Evolutionary conservation across 345 rosid species (phyloP).

Genomic region (Eucalyptus paniculata): DNA sequence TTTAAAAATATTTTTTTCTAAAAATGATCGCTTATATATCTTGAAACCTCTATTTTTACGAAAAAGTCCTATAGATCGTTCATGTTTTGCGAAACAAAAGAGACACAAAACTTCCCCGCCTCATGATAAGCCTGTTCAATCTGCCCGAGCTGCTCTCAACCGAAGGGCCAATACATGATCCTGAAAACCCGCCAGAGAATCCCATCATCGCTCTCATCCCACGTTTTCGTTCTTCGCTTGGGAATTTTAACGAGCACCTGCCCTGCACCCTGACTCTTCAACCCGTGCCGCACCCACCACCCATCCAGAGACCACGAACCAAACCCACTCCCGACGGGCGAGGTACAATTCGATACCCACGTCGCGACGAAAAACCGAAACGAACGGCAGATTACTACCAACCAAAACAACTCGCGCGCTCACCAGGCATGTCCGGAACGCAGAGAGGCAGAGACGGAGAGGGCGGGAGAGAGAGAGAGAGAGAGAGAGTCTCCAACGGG

Average conservation of each 20-base stretch:
- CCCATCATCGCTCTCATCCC: neutral
- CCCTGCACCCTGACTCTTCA: neutral
- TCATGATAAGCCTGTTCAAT: neutral
- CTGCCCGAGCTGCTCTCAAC: neutral
- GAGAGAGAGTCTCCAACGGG: neutral
- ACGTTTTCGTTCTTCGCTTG: neutral
- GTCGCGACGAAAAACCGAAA: neutral
- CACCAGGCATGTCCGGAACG: neutral
- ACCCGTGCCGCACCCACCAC: neutral
- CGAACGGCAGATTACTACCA: neutral
- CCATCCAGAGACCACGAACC: neutral
- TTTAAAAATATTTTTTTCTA: too few species aligned
- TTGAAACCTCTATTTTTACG: too few species aligned
- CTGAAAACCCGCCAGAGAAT: neutral
- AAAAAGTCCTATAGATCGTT: too few species aligned
- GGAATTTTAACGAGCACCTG: neutral
- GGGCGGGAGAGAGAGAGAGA: neutral
- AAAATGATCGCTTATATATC: too few species aligned
- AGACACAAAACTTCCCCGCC: neutral
- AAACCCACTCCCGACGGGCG: neutral
- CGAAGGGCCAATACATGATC: neutral
- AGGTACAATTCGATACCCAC: neutral
- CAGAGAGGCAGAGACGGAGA: neutral
- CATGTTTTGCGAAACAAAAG: neutral
- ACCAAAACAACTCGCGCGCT: neutral